Conservation (phyloP, 192 early-diverging fungal genomes). For the Backusella tarrabulga region DNA sequence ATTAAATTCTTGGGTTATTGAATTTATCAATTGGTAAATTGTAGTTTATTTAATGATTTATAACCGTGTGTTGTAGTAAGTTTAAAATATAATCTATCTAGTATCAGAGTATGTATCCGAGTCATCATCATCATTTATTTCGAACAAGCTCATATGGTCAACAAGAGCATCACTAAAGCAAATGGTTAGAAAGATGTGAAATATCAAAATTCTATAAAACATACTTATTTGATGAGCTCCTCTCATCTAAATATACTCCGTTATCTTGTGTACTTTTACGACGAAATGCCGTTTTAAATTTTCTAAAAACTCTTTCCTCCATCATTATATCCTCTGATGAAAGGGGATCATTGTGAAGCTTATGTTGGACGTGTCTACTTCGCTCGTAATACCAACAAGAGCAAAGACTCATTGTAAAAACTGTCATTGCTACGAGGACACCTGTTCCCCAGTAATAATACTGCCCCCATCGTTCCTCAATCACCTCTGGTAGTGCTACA, state of each 20-base stretch:
- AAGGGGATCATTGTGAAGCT: background rate
- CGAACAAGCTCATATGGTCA: conserved; percentile 32
- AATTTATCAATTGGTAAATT: too few species aligned
- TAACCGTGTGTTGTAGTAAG: too few species aligned
- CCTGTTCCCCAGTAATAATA: conserved; percentile 28
- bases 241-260: background rate
- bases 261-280: background rate
- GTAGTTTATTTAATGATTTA: too few species aligned
- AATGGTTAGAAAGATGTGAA: background rate
- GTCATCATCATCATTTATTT: conserved; percentile 15
- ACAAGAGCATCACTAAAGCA: conserved; percentile 43
- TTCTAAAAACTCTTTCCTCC: background rate
- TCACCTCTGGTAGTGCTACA: background rate
- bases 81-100: background rate
- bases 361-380: background rate
- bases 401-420: conserved; percentile 15
- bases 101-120: background rate
- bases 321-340: background rate
- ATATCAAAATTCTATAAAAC: background rate
- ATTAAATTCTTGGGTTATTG: too few species aligned
- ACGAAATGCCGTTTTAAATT: background rate
- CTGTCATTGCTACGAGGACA: conserved; percentile 11
- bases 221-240: conserved; percentile 33
- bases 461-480: conserved; percentile 5
- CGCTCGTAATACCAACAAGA: conserved; percentile 25